phyloP scores from a whole-genome alignment of 1,284 basidiomycete species.

The Marasmius sp. region DNA sequence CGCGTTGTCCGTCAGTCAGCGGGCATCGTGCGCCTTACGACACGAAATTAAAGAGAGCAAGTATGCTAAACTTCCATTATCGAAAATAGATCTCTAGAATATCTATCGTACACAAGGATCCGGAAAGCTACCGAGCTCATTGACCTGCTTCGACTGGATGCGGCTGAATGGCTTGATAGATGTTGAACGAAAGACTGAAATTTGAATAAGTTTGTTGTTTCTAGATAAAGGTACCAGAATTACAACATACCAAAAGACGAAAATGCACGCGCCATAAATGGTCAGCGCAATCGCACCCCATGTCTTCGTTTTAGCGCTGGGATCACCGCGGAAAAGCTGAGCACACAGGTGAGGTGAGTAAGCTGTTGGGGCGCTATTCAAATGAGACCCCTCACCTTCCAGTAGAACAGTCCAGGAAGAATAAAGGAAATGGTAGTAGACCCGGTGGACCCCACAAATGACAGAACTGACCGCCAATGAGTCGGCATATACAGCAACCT shows the following conservation, averaged over 20 bases:
- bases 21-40: too few species aligned
- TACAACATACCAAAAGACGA: conserved; percentile 79
- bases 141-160: conserved; percentile 5
- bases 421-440: conserved; percentile 98
- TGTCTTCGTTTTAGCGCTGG: conserved; percentile 54
- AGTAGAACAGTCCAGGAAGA: conserved; percentile 85
- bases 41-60: background rate
- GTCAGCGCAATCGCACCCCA: conserved; percentile 67
- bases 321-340: conserved; percentile 74
- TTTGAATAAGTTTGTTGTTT: conserved; percentile 5
- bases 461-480: conserved; percentile 61
- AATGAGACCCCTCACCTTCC: conserved; percentile 57
- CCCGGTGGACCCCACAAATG: conserved; percentile 96
- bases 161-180: conserved; percentile 56
- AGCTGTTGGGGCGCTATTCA: background rate
- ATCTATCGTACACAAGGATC: background rate
- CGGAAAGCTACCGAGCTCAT: too few species aligned
- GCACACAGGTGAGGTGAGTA: conserved; percentile 19
- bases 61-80: background rate
- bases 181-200: conserved; percentile 71
- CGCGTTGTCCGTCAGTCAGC: background rate
- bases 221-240: background rate
- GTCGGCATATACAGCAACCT: background rate
- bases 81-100: background rate
- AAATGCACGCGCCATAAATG: conserved; percentile 79